Conservation (phyloP, 2,329 filamentous ascomycete genomes). For the Aureobasidium leucospermi region DNA sequence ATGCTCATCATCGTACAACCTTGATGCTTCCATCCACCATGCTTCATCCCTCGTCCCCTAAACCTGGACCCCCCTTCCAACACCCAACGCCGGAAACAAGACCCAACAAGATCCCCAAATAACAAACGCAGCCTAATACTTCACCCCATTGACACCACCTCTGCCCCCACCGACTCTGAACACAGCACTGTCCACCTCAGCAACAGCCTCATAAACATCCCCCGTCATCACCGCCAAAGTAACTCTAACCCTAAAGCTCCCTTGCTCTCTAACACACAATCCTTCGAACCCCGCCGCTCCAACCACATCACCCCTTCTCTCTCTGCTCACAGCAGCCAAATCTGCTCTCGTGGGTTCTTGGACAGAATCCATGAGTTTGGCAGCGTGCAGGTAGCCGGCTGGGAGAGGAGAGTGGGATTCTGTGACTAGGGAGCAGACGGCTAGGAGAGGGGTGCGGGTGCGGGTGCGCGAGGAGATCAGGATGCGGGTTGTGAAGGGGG, state of each 20-base stretch:
- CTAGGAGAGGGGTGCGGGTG: background rate
- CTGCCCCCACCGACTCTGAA: background rate
- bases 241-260: background rate
- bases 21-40: too few relatives aligned
- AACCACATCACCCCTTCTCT: background rate
- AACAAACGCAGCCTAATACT: background rate
- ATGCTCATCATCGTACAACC: too few relatives aligned
- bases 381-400: background rate
- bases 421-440: background rate
- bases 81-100: background rate
- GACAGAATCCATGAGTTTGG: background rate
- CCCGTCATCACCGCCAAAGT: background rate
- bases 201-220: slow-evolving; percentile 4
- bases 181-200: background rate
- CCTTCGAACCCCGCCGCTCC: background rate
- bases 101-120: background rate
- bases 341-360: background rate
- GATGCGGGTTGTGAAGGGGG: background rate
- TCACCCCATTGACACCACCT: background rate
- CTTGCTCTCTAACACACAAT: background rate
- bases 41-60: too few relatives aligned
- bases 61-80: too few relatives aligned
- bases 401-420: background rate
- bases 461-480: background rate
- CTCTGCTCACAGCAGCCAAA: background rate